These are phyloP conservation scores for Fusarium chuoi DNA, from an alignment of 2,329 filamentous ascomycete species.

Conservation along the genomic window DNA sequence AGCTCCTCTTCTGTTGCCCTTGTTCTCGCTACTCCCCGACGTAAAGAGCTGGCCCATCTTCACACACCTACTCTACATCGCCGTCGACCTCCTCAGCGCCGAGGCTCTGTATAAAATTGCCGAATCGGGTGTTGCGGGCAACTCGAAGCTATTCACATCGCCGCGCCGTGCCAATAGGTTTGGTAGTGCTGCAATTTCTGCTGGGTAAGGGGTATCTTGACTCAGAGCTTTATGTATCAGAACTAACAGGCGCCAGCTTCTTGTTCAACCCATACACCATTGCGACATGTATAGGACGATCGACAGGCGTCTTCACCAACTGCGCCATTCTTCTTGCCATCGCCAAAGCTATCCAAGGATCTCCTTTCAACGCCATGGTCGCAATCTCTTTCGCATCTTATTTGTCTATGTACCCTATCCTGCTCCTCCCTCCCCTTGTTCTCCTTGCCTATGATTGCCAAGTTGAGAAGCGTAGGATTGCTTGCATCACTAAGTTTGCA, in stretches of 20 bases:
- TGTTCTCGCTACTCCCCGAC: constrained; percentile 89
- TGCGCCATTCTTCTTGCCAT: constrained; percentile 88
- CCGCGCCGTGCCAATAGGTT: constrained; percentile 79
- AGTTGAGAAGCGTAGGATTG: constrained; percentile 45
- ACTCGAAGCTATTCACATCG: constrained; percentile 81
- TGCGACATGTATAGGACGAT: constrained; percentile 87
- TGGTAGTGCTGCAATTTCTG: constrained; percentile 79
- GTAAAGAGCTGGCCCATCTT: constrained; percentile 73
- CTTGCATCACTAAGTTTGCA: constrained; percentile 62
- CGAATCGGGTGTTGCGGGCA: constrained; percentile 79
- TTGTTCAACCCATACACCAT: constrained; percentile 96
- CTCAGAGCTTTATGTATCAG: not conserved
- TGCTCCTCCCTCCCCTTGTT: constrained; percentile 84
- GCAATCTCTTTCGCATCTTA: constrained; percentile 89
- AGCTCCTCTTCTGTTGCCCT: constrained; percentile 87
- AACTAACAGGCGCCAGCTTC: constrained; percentile 65
- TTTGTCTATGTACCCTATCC: constrained; percentile 88
- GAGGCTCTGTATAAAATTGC: constrained; percentile 82
- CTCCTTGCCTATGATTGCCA: constrained; percentile 82
- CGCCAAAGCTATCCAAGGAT: constrained; percentile 80
- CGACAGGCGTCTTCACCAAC: constrained; percentile 89
- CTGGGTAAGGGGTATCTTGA: constrained; percentile 67
- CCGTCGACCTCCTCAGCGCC: constrained; percentile 84
- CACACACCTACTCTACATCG: constrained; percentile 82
- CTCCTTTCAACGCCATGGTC: constrained; percentile 80